Evolutionary conservation across 2,329 filamentous ascomycete genomes (phyloP), one percentile per base, ranked within the genome.

Genomic region (Bipolaris gigantea): DNA sequence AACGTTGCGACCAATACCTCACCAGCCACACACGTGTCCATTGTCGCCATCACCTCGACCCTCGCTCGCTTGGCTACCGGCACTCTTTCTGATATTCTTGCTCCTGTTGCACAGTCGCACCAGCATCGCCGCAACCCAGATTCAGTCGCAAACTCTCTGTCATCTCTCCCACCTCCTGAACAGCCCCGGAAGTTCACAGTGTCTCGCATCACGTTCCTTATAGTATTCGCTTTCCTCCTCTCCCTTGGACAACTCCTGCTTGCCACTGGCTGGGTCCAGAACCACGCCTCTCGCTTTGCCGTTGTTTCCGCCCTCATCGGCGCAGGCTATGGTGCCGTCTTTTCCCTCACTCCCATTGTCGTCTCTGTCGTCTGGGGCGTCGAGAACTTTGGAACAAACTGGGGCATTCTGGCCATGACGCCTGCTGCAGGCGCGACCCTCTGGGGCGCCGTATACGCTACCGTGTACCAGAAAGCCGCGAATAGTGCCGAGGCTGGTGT

Each of bases 291-390:
- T 45, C 84, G 90, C 33, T 96, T 97, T 77, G 93, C 92, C 83
- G 76, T 93, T 43, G 89, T 96, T 8, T 95, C 91, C 0, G 85
- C 88, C 0, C 81, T 92, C 1, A 86, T 99, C 6, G 94, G 94
- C 6, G 87, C 92, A 1, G 94, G 94, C 40, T 97, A 99, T 70
- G 94, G 94, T 40, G 92, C 92, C 30, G 85, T 92, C 19, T 99
- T 97, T 78, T 89, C 86, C 43, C 82, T 97, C 5, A 89, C 89
- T 0, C 94, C 94, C 2, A 92, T 97, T 61, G 90, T 97, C 52
- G 89, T 97, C 63, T 91, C 88, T n/a, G 92, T 97, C 9, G 93
- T 99, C 41, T 99, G 94, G 94, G 94, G 94, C 23, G 92, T 96
- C 0, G 92, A 97, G 78, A 99, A 97, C 73, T 97, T 99, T 71